Percentiles rank a stretch among this genome's conserved stretches.
Conservation (phyloP, 768 basidiomycete species). For the Lactarius tabidus region DNA sequence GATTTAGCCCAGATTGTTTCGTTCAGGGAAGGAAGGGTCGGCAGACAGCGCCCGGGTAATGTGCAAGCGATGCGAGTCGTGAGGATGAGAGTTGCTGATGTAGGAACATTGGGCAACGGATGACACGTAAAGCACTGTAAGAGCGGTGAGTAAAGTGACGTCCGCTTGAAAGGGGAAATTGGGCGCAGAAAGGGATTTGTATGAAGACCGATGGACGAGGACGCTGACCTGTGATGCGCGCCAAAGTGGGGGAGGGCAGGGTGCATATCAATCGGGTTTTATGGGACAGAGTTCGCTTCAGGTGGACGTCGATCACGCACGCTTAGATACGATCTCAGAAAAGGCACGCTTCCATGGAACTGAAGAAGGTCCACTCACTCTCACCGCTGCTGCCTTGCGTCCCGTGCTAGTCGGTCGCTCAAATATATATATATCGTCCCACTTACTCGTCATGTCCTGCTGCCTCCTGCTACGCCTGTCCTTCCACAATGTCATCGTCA, state of each 20-base stretch:
- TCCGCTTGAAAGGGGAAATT: background rate
- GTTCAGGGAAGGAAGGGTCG: conserved; percentile 1
- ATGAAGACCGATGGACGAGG: conserved; percentile 16
- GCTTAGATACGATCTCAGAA: conserved; percentile 17
- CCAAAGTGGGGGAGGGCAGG: background rate
- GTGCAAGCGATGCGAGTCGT: conserved; percentile 12
- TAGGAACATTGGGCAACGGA: background rate
- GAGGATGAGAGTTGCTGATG: background rate
- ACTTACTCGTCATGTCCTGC: background rate
- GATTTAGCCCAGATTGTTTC: background rate
- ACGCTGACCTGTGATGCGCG: conserved; percentile 16
- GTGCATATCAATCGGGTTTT: conserved; percentile 1
- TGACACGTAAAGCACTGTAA: background rate
- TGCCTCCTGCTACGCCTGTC: background rate
- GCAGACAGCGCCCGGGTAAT: conserved; percentile 10
- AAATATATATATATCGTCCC: conserved; percentile 14
- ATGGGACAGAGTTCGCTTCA: background rate
- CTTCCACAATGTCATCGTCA: background rate
- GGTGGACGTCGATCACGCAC: conserved; percentile 19
- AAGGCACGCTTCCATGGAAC: conserved; percentile 21
- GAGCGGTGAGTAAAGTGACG: background rate
- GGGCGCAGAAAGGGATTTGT: background rate
- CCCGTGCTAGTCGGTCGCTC: conserved; percentile 23
- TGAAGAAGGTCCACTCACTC: conserved; percentile 3
- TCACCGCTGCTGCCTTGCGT: background rate